phyloP scores from a whole-genome alignment of 2,329 filamentous ascomycete genomes.

The Aspergillus neotritici region DNA sequence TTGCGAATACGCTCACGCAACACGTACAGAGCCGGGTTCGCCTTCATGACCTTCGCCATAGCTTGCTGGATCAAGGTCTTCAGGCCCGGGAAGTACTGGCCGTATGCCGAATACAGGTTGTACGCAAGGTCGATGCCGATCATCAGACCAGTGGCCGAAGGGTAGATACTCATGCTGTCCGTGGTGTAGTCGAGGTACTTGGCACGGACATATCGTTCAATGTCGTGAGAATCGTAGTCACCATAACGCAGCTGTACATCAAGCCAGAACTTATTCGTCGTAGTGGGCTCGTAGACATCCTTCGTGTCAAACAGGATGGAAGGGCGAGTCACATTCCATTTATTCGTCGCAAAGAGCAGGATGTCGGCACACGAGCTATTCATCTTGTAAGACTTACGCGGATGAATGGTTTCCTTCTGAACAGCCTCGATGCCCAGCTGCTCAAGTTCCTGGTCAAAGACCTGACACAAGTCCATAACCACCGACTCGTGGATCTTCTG shows the following conservation, averaged over 20 bases:
- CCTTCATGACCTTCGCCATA: slow-evolving; percentile 99
- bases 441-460: slow-evolving; percentile 95
- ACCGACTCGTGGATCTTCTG: slow-evolving; percentile 99
- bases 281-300: slow-evolving; percentile 86
- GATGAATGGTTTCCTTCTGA: slow-evolving; percentile 98
- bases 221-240: slow-evolving; percentile 98
- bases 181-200: slow-evolving; percentile 99
- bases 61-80: slow-evolving; percentile 95
- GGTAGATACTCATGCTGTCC: slow-evolving; percentile 97
- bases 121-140: slow-evolving; percentile 96
- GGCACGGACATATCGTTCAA: slow-evolving; percentile 92
- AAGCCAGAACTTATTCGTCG: slow-evolving; percentile 99
- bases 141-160: slow-evolving; percentile 94
- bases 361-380: slow-evolving; percentile 99
- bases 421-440: slow-evolving; percentile 94
- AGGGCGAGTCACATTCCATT: slow-evolving; percentile 95
- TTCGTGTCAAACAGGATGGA: slow-evolving; percentile 94
- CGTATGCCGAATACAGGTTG: slow-evolving; percentile 96
- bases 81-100: slow-evolving; percentile 96
- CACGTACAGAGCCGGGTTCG: slow-evolving; percentile 93
- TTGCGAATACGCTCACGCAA: slow-evolving; percentile 96
- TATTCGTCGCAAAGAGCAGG: slow-evolving; percentile 91
- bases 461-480: slow-evolving; percentile 97
- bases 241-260: slow-evolving; percentile 95
- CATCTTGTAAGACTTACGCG: slow-evolving; percentile 99